Percentiles rank a stretch among this genome's conserved stretches.
phyloP scores from a whole-genome alignment of 2,329 filamentous ascomycete species.

The Zymoseptoria tritici region DNA sequence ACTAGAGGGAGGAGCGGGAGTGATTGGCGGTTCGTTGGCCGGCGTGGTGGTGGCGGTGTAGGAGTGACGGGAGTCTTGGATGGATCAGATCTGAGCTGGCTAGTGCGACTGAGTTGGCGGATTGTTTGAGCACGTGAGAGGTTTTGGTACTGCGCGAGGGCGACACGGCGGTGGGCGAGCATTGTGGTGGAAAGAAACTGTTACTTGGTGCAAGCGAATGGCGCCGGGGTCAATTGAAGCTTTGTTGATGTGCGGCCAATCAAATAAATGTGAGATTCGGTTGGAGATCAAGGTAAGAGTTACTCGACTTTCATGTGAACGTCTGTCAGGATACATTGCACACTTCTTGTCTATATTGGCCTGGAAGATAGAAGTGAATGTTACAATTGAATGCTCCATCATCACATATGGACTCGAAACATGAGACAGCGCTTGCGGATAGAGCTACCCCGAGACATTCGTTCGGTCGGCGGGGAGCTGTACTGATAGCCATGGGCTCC shows the following conservation, averaged over 20 bases:
- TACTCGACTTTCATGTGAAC: background rate
- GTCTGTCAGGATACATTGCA: background rate
- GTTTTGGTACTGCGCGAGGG: background rate
- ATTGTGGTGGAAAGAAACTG: background rate
- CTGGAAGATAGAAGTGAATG: too few relatives aligned
- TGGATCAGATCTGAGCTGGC: background rate
- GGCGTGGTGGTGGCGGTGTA: conserved; percentile 5
- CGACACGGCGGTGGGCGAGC: background rate
- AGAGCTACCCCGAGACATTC: too few relatives aligned
- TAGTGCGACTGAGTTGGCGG: background rate
- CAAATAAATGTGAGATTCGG: background rate
- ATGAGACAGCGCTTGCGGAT: too few relatives aligned
- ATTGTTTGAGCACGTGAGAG: background rate
- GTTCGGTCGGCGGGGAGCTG: too few relatives aligned
- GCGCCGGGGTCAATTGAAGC: background rate
- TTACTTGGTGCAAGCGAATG: background rate
- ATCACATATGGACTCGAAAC: too few relatives aligned
- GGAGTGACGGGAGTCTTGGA: background rate
- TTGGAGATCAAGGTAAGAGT: too few relatives aligned
- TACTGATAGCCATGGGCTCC: too few relatives aligned
- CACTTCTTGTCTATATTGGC: too few relatives aligned
- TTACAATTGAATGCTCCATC: too few relatives aligned
- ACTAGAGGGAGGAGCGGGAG: conserved; percentile 41
- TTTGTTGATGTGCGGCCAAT: background rate
- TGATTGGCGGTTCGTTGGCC: conserved; percentile 23